Percentiles rank a stretch among this genome's conserved stretches.
These are phyloP conservation scores for Chiua sp. DNA, from an alignment of 1,284 basidiomycete genomes.

Conservation along the genomic window DNA sequence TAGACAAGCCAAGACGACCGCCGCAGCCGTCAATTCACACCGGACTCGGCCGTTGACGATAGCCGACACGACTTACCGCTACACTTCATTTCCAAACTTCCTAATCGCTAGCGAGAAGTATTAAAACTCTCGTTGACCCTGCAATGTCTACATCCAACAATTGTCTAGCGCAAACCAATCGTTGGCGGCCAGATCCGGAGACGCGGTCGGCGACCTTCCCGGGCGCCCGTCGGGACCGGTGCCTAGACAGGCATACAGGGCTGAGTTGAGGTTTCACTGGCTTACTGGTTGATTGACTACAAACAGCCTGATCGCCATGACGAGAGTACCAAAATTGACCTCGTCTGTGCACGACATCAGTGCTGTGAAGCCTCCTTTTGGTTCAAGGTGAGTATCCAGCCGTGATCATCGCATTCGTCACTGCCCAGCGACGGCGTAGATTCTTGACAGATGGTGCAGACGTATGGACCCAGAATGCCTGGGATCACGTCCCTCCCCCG, in stretches of 20 bases:
- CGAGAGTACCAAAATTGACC: slow-evolving; percentile 41
- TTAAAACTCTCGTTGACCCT: too few species aligned
- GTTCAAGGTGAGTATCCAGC: slow-evolving; percentile 56
- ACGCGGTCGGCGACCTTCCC: too few species aligned
- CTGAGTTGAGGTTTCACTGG: too few species aligned
- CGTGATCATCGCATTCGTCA: background rate
- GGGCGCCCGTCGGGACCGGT: too few species aligned
- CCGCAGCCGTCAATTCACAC: slow-evolving; percentile 16
- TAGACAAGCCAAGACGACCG: slow-evolving; percentile 1
- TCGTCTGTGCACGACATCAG: slow-evolving; percentile 70
- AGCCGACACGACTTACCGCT: background rate
- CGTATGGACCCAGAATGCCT: slow-evolving; percentile 81
- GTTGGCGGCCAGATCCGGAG: too few species aligned
- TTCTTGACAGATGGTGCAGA: slow-evolving; percentile 66
- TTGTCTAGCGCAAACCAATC: too few species aligned
- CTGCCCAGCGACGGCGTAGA: slow-evolving; percentile 38
- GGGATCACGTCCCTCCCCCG: slow-evolving; percentile 91
- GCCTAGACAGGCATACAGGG: too few species aligned
- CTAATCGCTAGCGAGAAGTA: too few species aligned
- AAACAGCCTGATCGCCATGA: slow-evolving; percentile 9
- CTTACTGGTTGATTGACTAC: too few species aligned
- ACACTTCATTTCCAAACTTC: too few species aligned
- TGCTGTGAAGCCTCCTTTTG: slow-evolving; percentile 69
- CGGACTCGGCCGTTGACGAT: slow-evolving; percentile 4
- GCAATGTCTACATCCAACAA: too few species aligned